These are phyloP conservation scores for Trebouxia sp. DNA, from an alignment of 139 green algal genomes.

Conservation along the genomic window DNA sequence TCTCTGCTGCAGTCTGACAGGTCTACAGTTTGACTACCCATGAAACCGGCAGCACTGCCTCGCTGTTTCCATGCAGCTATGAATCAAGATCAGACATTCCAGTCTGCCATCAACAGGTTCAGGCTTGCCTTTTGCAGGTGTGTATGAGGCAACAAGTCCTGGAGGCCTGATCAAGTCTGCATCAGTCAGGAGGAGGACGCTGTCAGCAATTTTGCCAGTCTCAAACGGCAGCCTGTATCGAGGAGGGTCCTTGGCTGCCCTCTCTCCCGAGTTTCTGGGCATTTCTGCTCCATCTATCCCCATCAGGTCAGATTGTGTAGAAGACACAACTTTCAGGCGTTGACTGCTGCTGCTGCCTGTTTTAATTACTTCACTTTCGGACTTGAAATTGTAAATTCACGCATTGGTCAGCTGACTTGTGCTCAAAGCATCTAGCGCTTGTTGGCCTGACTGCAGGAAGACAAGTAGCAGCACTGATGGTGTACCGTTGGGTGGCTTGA, in stretches of 20 bases:
- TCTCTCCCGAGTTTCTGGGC: not conserved
- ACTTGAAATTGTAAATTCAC: not conserved
- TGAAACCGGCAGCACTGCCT: no score
- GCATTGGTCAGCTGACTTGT: no score
- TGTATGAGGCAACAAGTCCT: not conserved
- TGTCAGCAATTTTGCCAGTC: not conserved
- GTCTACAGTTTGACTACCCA: no score
- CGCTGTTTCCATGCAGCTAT: no score
- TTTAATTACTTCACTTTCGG: not conserved
- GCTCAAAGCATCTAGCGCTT: no score
- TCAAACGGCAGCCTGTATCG: not conserved
- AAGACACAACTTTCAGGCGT: not conserved
- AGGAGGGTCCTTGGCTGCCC: not conserved
- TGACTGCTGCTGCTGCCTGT: not conserved
- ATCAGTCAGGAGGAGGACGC: not conserved
- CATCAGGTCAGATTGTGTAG: not conserved
- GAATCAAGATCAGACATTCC: no score
- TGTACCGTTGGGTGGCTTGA: not conserved
- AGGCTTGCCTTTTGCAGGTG: no score
- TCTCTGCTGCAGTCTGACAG: no score
- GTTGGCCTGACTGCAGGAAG: no score
- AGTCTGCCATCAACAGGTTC: no score
- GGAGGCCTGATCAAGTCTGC: not conserved
- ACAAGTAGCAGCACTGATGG: not conserved
- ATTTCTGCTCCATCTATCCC: not conserved